Percentiles rank a stretch among this genome's conserved stretches.
phyloP scores from a whole-genome alignment of 2,329 filamentous ascomycete genomes.

The Colletotrichum spaethianum region DNA sequence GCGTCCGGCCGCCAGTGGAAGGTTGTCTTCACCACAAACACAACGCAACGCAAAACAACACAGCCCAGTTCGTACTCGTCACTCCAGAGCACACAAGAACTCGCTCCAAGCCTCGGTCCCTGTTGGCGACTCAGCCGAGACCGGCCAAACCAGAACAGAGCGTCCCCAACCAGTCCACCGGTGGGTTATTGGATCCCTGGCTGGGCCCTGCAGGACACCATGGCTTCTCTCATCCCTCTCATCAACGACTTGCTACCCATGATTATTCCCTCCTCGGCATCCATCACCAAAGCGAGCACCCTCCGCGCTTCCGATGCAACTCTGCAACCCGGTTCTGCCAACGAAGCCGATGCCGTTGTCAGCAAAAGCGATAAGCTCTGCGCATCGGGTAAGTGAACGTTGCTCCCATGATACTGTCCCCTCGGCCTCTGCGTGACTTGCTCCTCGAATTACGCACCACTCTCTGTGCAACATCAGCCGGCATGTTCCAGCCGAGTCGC shows the following conservation, averaged over 20 bases:
- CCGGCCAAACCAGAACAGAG: slow-evolving; percentile 21
- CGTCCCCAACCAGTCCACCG: slow-evolving; percentile 2
- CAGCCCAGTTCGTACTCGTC: slow-evolving; percentile 11
- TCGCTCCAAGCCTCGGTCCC: neutral
- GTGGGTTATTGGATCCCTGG: slow-evolving; percentile 1
- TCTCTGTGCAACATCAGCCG: neutral
- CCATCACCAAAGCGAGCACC: slow-evolving; percentile 62
- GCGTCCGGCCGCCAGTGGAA: slow-evolving; percentile 30
- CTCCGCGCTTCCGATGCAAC: slow-evolving; percentile 47
- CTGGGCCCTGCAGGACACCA: slow-evolving; percentile 44
- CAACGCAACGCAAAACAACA: neutral
- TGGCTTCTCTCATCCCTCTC: slow-evolving; percentile 69
- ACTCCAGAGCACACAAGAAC: neutral
- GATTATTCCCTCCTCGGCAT: slow-evolving; percentile 71
- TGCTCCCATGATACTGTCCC: slow-evolving; percentile 18
- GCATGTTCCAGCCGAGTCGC: neutral
- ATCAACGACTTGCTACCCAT: slow-evolving; percentile 72
- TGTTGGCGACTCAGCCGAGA: slow-evolving; percentile 25
- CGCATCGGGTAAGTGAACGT: slow-evolving; percentile 68
- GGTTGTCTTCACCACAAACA: slow-evolving; percentile 14
- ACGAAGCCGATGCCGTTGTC: slow-evolving; percentile 69
- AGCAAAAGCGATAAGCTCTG: slow-evolving; percentile 76
- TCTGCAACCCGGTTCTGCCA: slow-evolving; percentile 55
- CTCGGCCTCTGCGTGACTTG: slow-evolving; percentile 4
- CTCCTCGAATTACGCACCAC: slow-evolving; percentile 9